phyloP scores from a whole-genome alignment of 2,329 filamentous ascomycete species.

The Exophiala xenobiotica region DNA sequence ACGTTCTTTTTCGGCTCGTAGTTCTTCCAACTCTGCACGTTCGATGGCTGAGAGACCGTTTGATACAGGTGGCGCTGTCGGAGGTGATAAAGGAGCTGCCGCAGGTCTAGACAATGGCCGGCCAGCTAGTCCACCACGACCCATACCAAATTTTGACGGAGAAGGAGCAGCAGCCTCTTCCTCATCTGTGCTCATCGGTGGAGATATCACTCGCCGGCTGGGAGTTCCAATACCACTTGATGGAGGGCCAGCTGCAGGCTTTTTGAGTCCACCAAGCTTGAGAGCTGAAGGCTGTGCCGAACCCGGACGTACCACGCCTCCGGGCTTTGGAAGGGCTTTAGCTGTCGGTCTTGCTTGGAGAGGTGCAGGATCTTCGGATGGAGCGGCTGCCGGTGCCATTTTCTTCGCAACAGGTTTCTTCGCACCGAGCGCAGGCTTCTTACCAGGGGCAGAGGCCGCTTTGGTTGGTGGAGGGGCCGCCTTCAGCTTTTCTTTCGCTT shows the following conservation, averaged over 20 bases:
- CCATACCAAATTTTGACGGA: slow-evolving; percentile 63
- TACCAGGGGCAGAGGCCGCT: slow-evolving; percentile 50
- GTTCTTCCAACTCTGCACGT: slow-evolving; percentile 85
- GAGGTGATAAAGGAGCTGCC: slow-evolving; percentile 51
- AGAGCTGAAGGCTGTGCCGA: slow-evolving; percentile 42
- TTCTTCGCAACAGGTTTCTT: slow-evolving; percentile 55
- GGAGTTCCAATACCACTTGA: slow-evolving; percentile 38
- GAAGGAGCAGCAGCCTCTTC: slow-evolving; percentile 41
- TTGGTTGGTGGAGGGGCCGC: slow-evolving; percentile 62
- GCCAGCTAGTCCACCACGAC: slow-evolving; percentile 76
- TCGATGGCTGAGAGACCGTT: slow-evolving; percentile 76
- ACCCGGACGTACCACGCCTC: slow-evolving; percentile 42
- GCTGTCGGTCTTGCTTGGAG: slow-evolving; percentile 49
- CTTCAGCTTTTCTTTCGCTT: slow-evolving; percentile 90
- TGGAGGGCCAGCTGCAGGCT: slow-evolving; percentile 34
- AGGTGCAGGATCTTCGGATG: slow-evolving; percentile 53
- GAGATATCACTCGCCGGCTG: slow-evolving; percentile 45
- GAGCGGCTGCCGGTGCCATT: slow-evolving; percentile 50
- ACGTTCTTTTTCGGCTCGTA: slow-evolving; percentile 78
- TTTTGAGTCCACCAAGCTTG: slow-evolving; percentile 46
- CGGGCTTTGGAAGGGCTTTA: slow-evolving; percentile 45
- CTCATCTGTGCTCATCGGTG: slow-evolving; percentile 42
- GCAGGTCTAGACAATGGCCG: slow-evolving; percentile 78
- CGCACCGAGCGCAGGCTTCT: slow-evolving; percentile 51
- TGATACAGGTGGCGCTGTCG: slow-evolving; percentile 55